Evolutionary conservation across 2,329 filamentous ascomycete species (phyloP), one percentile per base, ranked within the genome.

Genomic region (Decorospora gaudefroyi): DNA sequence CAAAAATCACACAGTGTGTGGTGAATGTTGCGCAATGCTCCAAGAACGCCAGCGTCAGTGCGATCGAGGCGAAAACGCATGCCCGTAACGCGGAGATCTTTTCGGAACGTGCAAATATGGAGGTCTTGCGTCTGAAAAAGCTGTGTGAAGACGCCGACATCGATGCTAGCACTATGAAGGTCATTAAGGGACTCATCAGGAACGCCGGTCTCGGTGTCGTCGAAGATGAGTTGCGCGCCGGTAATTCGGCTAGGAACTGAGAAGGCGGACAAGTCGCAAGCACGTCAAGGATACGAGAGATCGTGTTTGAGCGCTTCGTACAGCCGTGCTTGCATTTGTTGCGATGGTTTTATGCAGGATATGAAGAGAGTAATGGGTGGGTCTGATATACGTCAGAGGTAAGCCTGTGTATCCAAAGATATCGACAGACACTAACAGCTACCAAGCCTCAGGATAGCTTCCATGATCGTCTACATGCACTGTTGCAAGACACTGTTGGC

Each of bases 71-170:
- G 3, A 47, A 44, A 18, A 53, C 56, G 37, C 47, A 56, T 34
- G 58, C 60, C 15, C 46, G 50, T 11, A 49, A 63, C 22, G 61
- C 64, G 3, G 54, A 57, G 26, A 23, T 61, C 12, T 38, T 53
- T 23, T 46, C 43, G 9, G 42, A 57, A 5, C 49, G 48, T 16
- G 51, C 41, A 8, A 15, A 26, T 2, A 1, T 53, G 4, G 54
- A 44, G n/a, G 10, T 61, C 19, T 22, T 27, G 15, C 51, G 48
- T 17, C 15, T 58, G 4, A 37, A 42, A 3, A 30, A 34, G 23
- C 32, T 62, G 29, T 51, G 50, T 13, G 39, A 53, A 32, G 18
- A 15, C 7, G 25, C 23, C 21, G 30, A 38, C 26, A 34, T 59
- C 9, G 52, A 57, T 22, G 10, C 23, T n/a, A 45, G 56, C 32